phyloP scores from a whole-genome alignment of 140 eudicot species.

The Anethum foeniculum region DNA sequence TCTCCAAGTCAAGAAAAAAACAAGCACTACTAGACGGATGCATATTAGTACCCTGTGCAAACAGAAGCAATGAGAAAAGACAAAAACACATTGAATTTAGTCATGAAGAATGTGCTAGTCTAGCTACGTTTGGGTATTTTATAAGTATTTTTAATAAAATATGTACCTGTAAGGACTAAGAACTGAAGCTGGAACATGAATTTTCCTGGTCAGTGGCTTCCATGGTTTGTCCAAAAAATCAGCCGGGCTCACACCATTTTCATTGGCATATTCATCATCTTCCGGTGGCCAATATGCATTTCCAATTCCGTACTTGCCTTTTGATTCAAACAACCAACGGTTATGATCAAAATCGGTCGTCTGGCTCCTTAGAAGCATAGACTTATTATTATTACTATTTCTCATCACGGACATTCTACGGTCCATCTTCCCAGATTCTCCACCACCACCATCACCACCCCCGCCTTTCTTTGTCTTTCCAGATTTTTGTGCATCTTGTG shows the following conservation, averaged over 20 bases:
- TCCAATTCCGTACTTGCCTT: conserved; percentile 87
- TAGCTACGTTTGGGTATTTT: neutral
- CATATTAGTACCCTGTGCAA: conserved; percentile 55
- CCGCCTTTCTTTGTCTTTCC: conserved; percentile 1
- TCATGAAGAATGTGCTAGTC: neutral
- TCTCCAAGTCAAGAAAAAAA: conserved; percentile 65
- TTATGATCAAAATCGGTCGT: conserved; percentile 78
- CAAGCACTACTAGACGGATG: conserved; percentile 42
- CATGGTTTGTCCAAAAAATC: conserved; percentile 90
- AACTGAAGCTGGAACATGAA: conserved; percentile 46
- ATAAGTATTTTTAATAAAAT: neutral
- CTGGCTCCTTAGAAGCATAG: conserved; percentile 54
- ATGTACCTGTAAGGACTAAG: conserved; percentile 87
- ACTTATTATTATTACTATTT: conserved; percentile 39
- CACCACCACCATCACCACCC: conserved; percentile 12
- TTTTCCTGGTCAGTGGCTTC: conserved; percentile 88
- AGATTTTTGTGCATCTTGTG: conserved; percentile 15
- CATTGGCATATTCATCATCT: conserved; percentile 36
- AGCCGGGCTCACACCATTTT: conserved; percentile 43
- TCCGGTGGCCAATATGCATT: conserved; percentile 75
- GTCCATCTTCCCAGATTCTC: conserved; percentile 25
- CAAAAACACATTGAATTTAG: neutral
- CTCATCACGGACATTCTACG: conserved; percentile 42
- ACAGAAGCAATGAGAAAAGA: neutral
- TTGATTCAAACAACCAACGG: conserved; percentile 81